Percentiles rank a stretch among this genome's conserved stretches.
phyloP scores from a whole-genome alignment of 2,329 filamentous ascomycete genomes.

The Aspergillus alliaceus region DNA sequence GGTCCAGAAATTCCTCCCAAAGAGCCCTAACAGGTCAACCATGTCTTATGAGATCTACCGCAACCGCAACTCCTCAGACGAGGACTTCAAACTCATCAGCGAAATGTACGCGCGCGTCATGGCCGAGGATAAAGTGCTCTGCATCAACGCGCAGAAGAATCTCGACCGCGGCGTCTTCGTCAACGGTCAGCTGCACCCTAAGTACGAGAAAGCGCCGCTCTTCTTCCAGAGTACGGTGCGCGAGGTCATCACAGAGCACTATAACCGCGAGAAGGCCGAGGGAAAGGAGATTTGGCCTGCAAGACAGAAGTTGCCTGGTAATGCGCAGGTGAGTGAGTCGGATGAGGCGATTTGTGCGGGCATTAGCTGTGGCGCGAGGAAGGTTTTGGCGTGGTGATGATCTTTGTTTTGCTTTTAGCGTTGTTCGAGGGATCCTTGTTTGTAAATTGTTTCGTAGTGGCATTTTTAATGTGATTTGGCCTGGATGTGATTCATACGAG shows the following conservation, averaged over 20 bases:
- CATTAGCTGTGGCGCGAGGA: constrained; percentile 23
- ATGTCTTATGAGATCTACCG: constrained; percentile 65
- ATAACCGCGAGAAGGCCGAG: constrained; percentile 44
- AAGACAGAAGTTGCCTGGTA: constrained; percentile 21
- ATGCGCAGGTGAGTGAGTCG: constrained; percentile 19
- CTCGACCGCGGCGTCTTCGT: constrained; percentile 61
- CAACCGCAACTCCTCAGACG: constrained; percentile 58
- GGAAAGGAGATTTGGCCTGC: constrained; percentile 54
- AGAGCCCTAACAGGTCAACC: constrained; percentile 48
- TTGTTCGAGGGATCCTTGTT: too few relatives aligned
- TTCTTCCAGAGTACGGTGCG: constrained; percentile 56
- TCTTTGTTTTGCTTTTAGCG: too few relatives aligned
- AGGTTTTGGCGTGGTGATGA: constrained; percentile 25
- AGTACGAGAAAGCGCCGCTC: constrained; percentile 58
- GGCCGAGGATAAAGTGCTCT: constrained; percentile 63
- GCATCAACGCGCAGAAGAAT: constrained; percentile 60
- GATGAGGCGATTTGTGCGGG: constrained; percentile 26
- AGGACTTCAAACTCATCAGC: constrained; percentile 57
- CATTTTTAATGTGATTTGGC: too few relatives aligned
- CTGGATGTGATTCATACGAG: too few relatives aligned
- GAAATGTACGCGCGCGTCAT: constrained; percentile 63
- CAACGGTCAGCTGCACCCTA: constrained; percentile 62
- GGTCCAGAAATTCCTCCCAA: constrained; percentile 61
- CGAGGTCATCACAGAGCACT: constrained; percentile 48
- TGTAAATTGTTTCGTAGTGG: too few relatives aligned